Evolutionary conservation across 2,329 filamentous ascomycete genomes (phyloP).

Genomic region (Colletotrichum noveboracense): DNA sequence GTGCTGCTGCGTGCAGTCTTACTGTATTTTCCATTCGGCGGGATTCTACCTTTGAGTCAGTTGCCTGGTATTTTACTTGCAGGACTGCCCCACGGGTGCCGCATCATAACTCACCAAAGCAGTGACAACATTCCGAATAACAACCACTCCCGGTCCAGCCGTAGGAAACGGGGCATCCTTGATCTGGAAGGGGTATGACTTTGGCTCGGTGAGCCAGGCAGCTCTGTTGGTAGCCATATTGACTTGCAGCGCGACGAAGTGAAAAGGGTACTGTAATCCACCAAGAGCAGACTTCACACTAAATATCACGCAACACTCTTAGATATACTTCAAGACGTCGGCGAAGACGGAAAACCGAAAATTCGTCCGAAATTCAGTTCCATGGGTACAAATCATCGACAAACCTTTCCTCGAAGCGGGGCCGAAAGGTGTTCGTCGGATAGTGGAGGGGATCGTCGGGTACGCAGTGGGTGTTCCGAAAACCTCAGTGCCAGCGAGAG

Average conservation of each 20-base stretch:
- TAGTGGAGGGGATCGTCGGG: neutral
- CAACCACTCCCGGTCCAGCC: slow-evolving; percentile 20
- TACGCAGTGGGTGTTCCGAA: neutral
- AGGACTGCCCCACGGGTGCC: neutral
- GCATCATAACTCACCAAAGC: slow-evolving; percentile 5
- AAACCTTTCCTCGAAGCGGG: neutral
- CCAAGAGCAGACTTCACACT: neutral
- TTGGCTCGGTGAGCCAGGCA: neutral
- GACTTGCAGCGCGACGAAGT: neutral
- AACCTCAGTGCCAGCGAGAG: neutral
- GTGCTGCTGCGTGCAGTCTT: neutral
- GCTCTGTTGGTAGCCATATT: neutral
- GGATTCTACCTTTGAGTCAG: neutral
- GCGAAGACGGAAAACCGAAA: neutral
- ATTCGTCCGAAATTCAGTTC: neutral
- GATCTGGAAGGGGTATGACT: neutral
- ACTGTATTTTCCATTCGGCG: neutral
- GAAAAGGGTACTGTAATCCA: rapidly evolving
- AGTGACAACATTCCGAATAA: slow-evolving; percentile 24
- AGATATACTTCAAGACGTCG: neutral
- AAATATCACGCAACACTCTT: rapidly evolving
- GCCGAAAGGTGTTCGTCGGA: neutral
- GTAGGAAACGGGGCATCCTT: neutral
- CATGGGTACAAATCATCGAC: neutral
- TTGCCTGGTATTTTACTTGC: too few relatives aligned